Evolutionary conservation across 345 rosid species (phyloP), one percentile per base, ranked within the genome.

Genomic region (Eucalyptus melliodora): DNA sequence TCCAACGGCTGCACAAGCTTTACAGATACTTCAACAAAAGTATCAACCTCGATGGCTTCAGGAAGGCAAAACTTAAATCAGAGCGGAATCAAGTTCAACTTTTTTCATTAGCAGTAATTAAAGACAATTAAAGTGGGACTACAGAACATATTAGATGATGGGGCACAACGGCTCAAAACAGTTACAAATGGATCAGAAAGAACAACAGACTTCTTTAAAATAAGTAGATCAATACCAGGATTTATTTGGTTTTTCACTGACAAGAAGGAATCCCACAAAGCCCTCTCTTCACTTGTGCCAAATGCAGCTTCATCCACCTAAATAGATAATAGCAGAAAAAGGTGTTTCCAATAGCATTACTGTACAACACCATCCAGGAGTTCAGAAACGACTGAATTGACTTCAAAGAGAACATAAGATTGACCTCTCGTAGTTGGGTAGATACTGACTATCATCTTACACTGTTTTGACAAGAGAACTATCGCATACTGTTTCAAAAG

Each of bases 221-320:
- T 77, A 40, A 77, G 85, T 45, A 23, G 37, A 15, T 67, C 26
- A n/a, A 51, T 95, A 97, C 99, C 97, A 50, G 93, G 91, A 92
- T 94, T 89, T 89, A 97, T 92, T 94, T 91, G 93, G 94, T 92
- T 92, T 91, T 93, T 94, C 67, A 94, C 87, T 60, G 97, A 93
- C 92, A 90, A 87, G 92, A 94, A 95, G 23, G 94, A 90, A 55
- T 88, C 93, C 98, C 98, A 97, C 91, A 96, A 90, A 62, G 93
- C 94, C 91, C 92, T 95, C 95, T 97, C 99, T 93, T 97, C 95
- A 23, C 88, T 88, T 49, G 96, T 96, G 93, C 95, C 97, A 91
- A 97, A 94, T 87, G 93, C 95, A 89, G 92, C 83, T 92, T 95
- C 98, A 90, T 97, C 97, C 95, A 97, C 99, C 99, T 96, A 60